phyloP scores from a whole-genome alignment of 2,329 filamentous ascomycete species.

The Ophiocordyceps australis region DNA sequence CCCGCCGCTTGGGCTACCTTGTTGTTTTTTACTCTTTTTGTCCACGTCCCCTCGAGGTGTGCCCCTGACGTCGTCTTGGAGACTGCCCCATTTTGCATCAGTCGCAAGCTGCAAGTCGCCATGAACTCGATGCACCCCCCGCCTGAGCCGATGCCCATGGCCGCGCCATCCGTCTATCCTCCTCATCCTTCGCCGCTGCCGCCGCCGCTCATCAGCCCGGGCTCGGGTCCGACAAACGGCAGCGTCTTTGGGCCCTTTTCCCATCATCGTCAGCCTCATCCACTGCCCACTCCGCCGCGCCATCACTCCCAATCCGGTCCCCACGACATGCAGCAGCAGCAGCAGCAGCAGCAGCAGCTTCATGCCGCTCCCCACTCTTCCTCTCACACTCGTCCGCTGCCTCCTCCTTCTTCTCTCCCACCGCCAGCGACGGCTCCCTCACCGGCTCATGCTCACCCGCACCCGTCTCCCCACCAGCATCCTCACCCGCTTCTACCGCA shows the following conservation, averaged over 20 bases:
- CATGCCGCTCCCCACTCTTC: constrained; percentile 5
- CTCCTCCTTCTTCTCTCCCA: constrained; percentile 2
- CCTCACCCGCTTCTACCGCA: constrained; percentile 1
- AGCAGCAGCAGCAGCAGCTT: constrained; percentile 1
- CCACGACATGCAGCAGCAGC: constrained; percentile 1
- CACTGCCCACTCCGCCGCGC: constrained; percentile 5
- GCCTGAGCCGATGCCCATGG: constrained; percentile 11
- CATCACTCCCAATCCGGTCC: constrained; percentile 6
- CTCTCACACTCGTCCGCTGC: constrained; percentile 7
- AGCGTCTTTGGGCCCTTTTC: constrained; percentile 1
- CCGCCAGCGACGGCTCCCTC: constrained; percentile 1
- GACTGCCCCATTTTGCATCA: too few species aligned
- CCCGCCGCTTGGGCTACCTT: too few species aligned
- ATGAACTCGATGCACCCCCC: constrained; percentile 14
- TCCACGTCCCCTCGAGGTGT: too few species aligned
- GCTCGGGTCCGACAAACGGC: constrained; percentile 5
- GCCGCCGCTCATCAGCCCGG: constrained; percentile 2
- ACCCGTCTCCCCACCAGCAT: neutral
- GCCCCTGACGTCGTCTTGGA: too few species aligned
- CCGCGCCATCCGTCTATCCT: constrained; percentile 7
- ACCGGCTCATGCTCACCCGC: neutral
- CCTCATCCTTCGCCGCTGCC: constrained; percentile 3
- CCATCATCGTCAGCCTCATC: constrained; percentile 5
- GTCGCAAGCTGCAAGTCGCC: constrained; percentile 1
- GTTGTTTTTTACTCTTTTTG: too few species aligned